Conservation (phyloP, 139 green algal species). For the Desmodesmus armatus region DNA sequence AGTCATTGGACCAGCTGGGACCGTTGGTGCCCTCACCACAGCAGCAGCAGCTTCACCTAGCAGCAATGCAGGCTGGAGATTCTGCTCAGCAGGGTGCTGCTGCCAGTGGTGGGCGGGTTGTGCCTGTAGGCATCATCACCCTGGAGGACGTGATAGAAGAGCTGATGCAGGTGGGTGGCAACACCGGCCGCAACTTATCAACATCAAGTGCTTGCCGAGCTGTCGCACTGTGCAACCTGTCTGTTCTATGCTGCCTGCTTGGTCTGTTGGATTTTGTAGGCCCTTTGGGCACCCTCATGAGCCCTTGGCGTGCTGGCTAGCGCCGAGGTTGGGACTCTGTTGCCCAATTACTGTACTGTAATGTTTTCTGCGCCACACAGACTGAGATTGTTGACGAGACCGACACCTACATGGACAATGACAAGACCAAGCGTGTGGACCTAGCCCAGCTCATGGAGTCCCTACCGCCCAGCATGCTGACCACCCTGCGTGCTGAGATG, state of each 20-base stretch:
- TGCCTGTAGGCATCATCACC: slow-evolving; percentile 61
- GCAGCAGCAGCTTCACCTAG: not conserved
- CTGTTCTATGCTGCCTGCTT: too few species aligned
- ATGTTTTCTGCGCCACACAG: slow-evolving; percentile 30
- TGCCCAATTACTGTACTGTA: too few species aligned
- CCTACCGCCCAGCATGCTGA: slow-evolving; percentile 66
- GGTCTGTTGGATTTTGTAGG: too few species aligned
- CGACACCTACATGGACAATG: slow-evolving; percentile 75
- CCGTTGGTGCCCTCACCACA: not conserved
- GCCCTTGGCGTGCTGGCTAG: too few species aligned
- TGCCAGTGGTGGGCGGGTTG: not conserved
- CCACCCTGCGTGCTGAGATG: slow-evolving; percentile 33
- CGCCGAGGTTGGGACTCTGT: too few species aligned
- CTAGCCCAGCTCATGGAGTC: slow-evolving; percentile 42
- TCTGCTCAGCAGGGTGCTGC: not conserved
- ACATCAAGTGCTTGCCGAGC: not conserved
- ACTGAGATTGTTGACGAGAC: slow-evolving; percentile 80
- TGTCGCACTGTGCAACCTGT: not conserved
- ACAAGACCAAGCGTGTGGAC: slow-evolving; percentile 60
- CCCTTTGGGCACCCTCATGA: too few species aligned
- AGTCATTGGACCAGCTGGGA: not conserved
- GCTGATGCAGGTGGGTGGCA: slow-evolving; percentile 55
- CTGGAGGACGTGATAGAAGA: slow-evolving; percentile 72
- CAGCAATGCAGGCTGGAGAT: not conserved
- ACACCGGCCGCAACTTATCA: not conserved